Base-by-base conservation (phyloP, 495 filamentous ascomycete genomes). In the Aspergillus sclerotioniger region DNA sequence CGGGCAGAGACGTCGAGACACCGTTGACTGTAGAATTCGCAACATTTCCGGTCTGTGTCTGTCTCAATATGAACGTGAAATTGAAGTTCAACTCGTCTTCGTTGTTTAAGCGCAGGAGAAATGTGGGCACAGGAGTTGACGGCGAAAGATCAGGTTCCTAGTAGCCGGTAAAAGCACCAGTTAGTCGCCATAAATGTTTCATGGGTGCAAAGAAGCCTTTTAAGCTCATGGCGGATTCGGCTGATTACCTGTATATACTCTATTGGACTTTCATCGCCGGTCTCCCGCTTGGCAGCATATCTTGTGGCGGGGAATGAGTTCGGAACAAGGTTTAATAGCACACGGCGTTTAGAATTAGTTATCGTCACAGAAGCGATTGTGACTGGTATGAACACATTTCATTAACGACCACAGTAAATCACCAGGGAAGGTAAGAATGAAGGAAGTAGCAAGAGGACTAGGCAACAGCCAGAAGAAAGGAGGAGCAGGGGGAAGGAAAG, bases 1-100 rank as follows among this genome's bases (percentile, higher is more conserved):
- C 76, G 31, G 72, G 76, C 15, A 78, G 53, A 32, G 76, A 78
- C 4, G 80, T 77, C 44, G 78, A 67, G 44, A 81, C 69, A 15
- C 78, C 74, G 66, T 82, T 82, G 61, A 81, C 75, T 9, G 70
- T 77, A 7, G 77, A 74, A 31, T 68, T 73, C 3, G 71, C 58
- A 12, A 63, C 62, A 51, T 77, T 78, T 57, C 71, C 66, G 16
- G 71, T 79, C 48, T 81, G 77, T 29, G 80, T 74, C 69, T 91
- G 91, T 55, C 93, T 86, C 51, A 96, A 78, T 45, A 93, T 78
- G 64, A 97, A 96, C 15, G 89, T 95, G 73, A 98, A 98, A 58
- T 85, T 90, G 75, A 98, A 96, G 55, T 82, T 79, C 28, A 98
- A 82, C 56, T 98, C 94, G 37, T 96, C 94, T 52, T 96, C 92